These are phyloP conservation scores for Naganishia albida DNA, from an alignment of 1,284 basidiomycete genomes.

Conservation along the genomic window DNA sequence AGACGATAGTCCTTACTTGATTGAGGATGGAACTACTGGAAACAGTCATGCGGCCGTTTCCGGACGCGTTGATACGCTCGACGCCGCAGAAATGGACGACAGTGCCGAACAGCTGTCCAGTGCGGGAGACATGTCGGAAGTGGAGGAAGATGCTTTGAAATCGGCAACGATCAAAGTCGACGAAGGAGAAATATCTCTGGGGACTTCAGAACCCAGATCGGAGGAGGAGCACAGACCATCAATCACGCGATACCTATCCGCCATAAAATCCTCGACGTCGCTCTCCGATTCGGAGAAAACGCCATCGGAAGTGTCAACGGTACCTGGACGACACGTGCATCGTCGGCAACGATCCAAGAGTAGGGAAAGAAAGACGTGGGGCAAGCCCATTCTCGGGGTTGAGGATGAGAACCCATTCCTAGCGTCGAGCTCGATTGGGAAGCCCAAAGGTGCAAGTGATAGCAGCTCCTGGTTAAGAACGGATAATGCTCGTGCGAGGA, in stretches of 20 bases:
- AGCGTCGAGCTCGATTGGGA: neutral
- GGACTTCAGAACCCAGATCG: no score
- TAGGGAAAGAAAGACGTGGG: constrained; percentile 27
- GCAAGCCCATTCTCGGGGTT: constrained; percentile 19
- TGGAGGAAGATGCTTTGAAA: neutral
- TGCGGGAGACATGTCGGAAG: constrained; percentile 6
- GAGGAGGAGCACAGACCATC: neutral
- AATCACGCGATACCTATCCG: constrained; percentile 16
- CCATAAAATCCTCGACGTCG: constrained; percentile 4
- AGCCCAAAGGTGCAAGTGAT: neutral
- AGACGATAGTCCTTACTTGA: constrained; percentile 25
- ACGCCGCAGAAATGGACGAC: neutral
- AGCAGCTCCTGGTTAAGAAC: constrained; percentile 12
- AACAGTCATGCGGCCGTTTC: neutral
- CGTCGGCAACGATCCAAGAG: neutral
- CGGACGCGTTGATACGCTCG: neutral
- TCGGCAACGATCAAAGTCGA: neutral
- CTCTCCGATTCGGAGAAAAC: neutral
- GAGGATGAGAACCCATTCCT: constrained; percentile 30
- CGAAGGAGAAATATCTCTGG: neutral
- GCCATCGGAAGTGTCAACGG: no score
- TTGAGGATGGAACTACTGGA: neutral
- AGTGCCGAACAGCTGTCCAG: constrained; percentile 1
- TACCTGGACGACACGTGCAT: neutral
- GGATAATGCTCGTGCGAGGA: constrained; percentile 21